phyloP scores from a whole-genome alignment of 495 filamentous ascomycete genomes.

The Penicillium alfredii region DNA sequence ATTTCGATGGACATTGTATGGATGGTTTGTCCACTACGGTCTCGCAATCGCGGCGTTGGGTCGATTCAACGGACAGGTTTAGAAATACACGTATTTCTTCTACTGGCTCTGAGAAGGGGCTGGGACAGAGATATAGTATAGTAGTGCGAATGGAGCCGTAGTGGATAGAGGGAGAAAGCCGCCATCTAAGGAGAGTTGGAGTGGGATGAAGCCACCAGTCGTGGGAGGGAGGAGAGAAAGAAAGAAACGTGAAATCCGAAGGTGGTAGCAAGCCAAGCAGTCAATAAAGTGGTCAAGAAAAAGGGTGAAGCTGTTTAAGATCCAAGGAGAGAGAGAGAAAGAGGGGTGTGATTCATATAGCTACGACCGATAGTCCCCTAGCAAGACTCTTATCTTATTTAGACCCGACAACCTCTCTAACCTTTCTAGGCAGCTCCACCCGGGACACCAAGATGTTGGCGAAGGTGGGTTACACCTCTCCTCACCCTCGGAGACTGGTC shows the following conservation, averaged over 20 bases:
- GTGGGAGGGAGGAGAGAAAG: constrained; percentile 3
- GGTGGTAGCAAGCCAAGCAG: too few relatives aligned
- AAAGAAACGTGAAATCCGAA: not conserved
- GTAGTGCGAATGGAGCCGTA: constrained; percentile 31
- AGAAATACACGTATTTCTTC: constrained; percentile 22
- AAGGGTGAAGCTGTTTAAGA: constrained; percentile 2
- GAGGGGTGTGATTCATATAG: constrained; percentile 23
- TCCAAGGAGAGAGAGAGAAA: constrained; percentile 1
- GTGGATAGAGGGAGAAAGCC: constrained; percentile 29
- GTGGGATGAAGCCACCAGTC: constrained; percentile 17
- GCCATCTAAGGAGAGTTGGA: constrained; percentile 32
- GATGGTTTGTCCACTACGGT: constrained; percentile 17
- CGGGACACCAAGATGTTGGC: constrained; percentile 4
- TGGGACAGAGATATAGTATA: constrained; percentile 39
- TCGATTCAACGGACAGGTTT: constrained; percentile 18
- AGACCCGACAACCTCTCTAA: constrained; percentile 9
- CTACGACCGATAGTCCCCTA: constrained; percentile 5
- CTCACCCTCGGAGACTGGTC: not conserved
- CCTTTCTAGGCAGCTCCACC: constrained; percentile 24
- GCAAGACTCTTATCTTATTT: constrained; percentile 14
- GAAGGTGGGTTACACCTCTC: constrained; percentile 4
- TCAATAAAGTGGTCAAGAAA: constrained; percentile 3
- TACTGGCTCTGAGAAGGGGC: constrained; percentile 32
- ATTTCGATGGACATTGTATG: constrained; percentile 52
- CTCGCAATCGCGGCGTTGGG: constrained; percentile 7